Evolutionary conservation across 169 alveolate species (phyloP).

Genomic region (Eimeria sp.): DNA sequence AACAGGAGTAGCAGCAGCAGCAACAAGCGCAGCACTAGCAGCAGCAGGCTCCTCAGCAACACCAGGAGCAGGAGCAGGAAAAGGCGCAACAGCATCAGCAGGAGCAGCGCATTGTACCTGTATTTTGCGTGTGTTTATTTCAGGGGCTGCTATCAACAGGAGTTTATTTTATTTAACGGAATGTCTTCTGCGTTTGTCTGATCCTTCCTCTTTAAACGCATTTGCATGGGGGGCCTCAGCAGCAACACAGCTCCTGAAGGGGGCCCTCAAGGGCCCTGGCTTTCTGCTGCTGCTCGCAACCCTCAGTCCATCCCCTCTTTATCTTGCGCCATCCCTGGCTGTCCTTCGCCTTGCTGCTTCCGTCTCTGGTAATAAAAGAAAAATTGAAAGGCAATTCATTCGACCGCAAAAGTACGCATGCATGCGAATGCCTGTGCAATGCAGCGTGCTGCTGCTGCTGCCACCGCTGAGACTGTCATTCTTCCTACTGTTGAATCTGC

Average conservation of each 20-base stretch:
- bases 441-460: not conserved
- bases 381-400: not conserved
- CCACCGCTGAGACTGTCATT: not conserved
- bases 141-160: not conserved
- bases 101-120: not conserved
- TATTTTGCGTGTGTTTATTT: not conserved
- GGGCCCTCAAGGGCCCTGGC: not conserved
- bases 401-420: not conserved
- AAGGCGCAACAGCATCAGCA: not conserved
- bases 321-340: not conserved
- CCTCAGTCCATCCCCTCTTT: not conserved
- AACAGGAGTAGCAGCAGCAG: not conserved
- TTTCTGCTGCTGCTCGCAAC: slow-evolving; percentile 19
- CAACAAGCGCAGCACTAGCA: not conserved
- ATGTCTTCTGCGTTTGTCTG: slow-evolving; percentile 13
- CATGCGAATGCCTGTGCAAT: not conserved
- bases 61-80: not conserved
- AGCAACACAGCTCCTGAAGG: not conserved
- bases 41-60: not conserved
- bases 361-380: not conserved
- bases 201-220: not conserved
- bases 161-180: slow-evolving; percentile 41
- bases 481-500: not conserved
- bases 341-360: slow-evolving; percentile 17
- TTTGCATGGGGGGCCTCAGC: slow-evolving; percentile 17